Evolutionary conservation across 345 rosid genomes (phyloP).

Genomic region (Salix caprea): DNA sequence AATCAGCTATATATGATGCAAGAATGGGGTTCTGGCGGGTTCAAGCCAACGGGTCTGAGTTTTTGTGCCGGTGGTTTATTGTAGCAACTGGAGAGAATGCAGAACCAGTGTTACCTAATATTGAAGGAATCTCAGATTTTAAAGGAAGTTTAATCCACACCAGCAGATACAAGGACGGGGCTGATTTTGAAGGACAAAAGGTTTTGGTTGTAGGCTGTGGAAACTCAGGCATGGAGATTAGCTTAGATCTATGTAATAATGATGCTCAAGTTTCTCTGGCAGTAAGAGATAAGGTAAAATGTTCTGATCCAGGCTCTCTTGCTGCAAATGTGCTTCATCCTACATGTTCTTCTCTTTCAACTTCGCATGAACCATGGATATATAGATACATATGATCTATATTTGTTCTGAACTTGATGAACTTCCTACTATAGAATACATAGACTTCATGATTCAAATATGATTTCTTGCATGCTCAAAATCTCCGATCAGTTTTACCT

Average conservation of each 20-base stretch:
- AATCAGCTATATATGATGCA: constrained; percentile 20
- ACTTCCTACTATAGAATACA: background rate
- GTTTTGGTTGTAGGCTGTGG: constrained; percentile 86
- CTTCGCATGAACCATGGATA: no score
- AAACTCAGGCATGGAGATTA: constrained; percentile 89
- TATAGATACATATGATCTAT: no score
- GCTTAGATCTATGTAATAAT: constrained; percentile 69
- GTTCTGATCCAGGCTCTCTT: background rate
- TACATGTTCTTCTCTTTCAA: constrained; percentile 21
- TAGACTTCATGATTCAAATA: no score
- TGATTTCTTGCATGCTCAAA: no score
- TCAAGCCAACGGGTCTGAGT: constrained; percentile 8
- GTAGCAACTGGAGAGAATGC: constrained; percentile 90
- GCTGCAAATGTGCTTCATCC: constrained; percentile 5
- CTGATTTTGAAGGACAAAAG: constrained; percentile 37
- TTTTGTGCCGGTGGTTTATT: constrained; percentile 55
- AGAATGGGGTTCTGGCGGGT: constrained; percentile 29
- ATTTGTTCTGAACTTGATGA: background rate
- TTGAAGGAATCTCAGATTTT: constrained; percentile 37
- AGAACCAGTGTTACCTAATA: constrained; percentile 64
- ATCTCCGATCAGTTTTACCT: no score
- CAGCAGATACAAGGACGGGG: constrained; percentile 62
- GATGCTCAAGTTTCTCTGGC: constrained; percentile 17
- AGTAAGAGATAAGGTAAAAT: constrained; percentile 18
- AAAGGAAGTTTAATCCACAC: constrained; percentile 50